phyloP scores from a whole-genome alignment of 2,329 filamentous ascomycete species.

The Atkinsonella hypoxylon region DNA sequence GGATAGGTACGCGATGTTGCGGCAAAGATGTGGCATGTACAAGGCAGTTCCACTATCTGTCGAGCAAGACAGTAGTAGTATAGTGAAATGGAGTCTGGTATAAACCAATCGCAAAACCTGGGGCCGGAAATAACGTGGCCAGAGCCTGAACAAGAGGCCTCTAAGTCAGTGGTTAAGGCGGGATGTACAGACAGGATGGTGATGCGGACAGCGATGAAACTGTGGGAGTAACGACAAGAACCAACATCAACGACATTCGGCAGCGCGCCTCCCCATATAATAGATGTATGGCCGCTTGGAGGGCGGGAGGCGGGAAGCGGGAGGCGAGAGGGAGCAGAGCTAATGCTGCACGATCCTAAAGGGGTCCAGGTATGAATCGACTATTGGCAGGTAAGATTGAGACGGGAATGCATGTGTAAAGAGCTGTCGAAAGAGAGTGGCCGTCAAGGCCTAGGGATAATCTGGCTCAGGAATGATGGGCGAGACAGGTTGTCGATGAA shows the following conservation, averaged over 20 bases:
- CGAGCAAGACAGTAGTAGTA: background rate
- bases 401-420: slow-evolving; percentile 9
- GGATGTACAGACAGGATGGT: slow-evolving; percentile 1
- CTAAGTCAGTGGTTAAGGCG: background rate
- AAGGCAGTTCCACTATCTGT: background rate
- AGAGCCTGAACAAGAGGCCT: background rate
- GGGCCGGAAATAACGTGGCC: slow-evolving; percentile 6
- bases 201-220: background rate
- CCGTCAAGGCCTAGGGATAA: slow-evolving; percentile 19
- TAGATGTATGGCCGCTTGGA: slow-evolving; percentile 5
- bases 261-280: slow-evolving; percentile 3
- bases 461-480: slow-evolving; percentile 22
- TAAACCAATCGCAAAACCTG: slow-evolving; percentile 1
- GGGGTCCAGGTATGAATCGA: slow-evolving; percentile 1
- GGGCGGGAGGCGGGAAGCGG: no score
- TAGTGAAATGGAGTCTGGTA: background rate
- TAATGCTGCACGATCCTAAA: slow-evolving; percentile 5
- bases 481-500: slow-evolving; percentile 20
- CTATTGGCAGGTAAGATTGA: slow-evolving; percentile 1
- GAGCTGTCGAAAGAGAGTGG: slow-evolving; percentile 8
- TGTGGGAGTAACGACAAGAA: background rate
- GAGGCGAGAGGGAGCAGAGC: slow-evolving; percentile 5
- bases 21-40: background rate
- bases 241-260: background rate
- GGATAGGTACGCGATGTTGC: slow-evolving; percentile 2